These are phyloP conservation scores for Arabis hirsuta DNA, from an alignment of 345 rosid species.

Conservation along the genomic window DNA sequence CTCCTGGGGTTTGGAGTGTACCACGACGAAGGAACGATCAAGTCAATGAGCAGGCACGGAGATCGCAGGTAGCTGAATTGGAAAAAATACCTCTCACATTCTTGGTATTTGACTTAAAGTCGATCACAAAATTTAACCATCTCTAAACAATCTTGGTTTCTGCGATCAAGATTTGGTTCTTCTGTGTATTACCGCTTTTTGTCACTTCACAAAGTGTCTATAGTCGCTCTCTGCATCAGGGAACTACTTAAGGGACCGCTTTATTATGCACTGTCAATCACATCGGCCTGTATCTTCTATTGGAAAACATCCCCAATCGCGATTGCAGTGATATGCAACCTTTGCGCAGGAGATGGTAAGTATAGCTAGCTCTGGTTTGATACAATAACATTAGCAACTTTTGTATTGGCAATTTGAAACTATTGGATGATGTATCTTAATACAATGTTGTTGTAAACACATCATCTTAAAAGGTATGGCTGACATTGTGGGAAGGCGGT, in stretches of 20 bases:
- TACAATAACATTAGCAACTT: neutral
- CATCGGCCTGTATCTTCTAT: conserved; percentile 60
- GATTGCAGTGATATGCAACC: conserved; percentile 83
- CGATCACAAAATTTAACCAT: neutral
- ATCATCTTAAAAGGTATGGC: conserved; percentile 66
- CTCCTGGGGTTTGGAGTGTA: conserved; percentile 75
- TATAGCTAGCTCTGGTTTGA: conserved; percentile 27
- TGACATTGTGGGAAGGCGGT: conserved; percentile 80
- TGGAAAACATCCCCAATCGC: conserved; percentile 85
- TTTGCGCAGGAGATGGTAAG: conserved; percentile 98
- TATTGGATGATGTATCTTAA: conserved; percentile 16
- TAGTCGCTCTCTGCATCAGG: conserved; percentile 52
- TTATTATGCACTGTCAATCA: conserved; percentile 67
- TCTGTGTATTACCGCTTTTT: conserved; percentile 1
- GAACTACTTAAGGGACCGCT: conserved; percentile 96
- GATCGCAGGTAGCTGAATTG: conserved; percentile 63
- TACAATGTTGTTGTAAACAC: neutral
- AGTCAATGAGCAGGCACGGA: conserved; percentile 97
- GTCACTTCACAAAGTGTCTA: conserved; percentile 38
- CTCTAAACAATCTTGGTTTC: conserved; percentile 6
- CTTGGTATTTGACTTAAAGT: neutral
- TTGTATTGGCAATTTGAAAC: neutral
- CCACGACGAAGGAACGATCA: conserved; percentile 85
- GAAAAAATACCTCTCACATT: neutral
- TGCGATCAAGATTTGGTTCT: conserved; percentile 15